Evolutionary conservation across 495 filamentous ascomycete species (phyloP).

Genomic region (Lepidopterella palustris): DNA sequence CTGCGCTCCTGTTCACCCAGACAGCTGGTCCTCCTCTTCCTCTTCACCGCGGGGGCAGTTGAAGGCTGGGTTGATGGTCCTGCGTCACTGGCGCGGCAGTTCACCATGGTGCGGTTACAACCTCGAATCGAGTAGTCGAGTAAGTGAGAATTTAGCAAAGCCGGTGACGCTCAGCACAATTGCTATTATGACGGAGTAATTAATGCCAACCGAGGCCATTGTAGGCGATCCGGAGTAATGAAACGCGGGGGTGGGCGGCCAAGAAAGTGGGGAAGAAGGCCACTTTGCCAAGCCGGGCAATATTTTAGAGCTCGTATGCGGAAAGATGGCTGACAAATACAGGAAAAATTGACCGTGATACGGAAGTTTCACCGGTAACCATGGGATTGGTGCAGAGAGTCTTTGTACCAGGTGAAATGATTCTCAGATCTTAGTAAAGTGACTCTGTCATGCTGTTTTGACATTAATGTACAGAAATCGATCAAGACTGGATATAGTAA

Average conservation of each 20-base stretch:
- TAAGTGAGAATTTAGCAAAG: not conserved
- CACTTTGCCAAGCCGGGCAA: not conserved
- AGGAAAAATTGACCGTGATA: no score
- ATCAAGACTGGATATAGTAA: no score
- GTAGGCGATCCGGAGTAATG: not conserved
- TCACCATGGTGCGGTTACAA: conserved; percentile 9
- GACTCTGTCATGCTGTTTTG: no score
- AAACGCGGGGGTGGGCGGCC: conserved; percentile 1
- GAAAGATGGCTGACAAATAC: not conserved
- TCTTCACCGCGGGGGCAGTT: conserved; percentile 18
- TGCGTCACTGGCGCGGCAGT: conserved; percentile 20
- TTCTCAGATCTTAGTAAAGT: no score
- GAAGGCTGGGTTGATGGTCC: conserved; percentile 5
- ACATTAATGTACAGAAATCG: no score
- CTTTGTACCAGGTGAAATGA: no score
- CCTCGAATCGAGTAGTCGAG: not conserved
- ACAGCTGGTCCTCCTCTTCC: conserved; percentile 19
- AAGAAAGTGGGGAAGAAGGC: not conserved
- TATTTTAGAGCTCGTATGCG: not conserved
- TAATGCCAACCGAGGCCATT: not conserved
- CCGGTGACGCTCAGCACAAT: not conserved
- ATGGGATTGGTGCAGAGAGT: no score
- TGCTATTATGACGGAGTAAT: not conserved
- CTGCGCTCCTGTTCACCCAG: conserved; percentile 24
- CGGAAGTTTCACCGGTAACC: no score